These are phyloP conservation scores for Colletotrichum musicola DNA, from an alignment of 2,329 filamentous ascomycete species.

Conservation along the genomic window DNA sequence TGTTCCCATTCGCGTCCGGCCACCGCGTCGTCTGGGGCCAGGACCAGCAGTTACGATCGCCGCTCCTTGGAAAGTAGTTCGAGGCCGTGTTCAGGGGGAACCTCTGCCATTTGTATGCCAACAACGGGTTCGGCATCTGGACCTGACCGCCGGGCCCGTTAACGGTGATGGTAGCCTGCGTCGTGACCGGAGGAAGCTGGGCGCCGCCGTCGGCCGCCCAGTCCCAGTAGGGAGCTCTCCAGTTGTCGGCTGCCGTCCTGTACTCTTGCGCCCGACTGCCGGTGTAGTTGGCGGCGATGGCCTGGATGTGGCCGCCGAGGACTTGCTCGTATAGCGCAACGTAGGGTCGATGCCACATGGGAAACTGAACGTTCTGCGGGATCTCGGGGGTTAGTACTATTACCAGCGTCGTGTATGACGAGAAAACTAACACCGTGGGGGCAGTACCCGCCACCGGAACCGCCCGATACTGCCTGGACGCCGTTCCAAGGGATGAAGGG, in stretches of 20 bases:
- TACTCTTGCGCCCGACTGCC: slow-evolving; percentile 51
- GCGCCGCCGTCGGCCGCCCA: slow-evolving; percentile 56
- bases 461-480: slow-evolving; percentile 3
- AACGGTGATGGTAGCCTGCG: slow-evolving; percentile 51
- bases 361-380: slow-evolving; percentile 56
- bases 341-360: slow-evolving; percentile 69
- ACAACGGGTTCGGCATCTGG: neutral
- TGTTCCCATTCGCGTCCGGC: slow-evolving; percentile 9
- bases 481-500: slow-evolving; percentile 58
- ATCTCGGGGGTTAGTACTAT: neutral
- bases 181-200: slow-evolving; percentile 56
- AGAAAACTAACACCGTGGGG: slow-evolving; percentile 34
- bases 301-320: slow-evolving; percentile 59
- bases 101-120: slow-evolving; percentile 19
- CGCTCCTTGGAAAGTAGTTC: slow-evolving; percentile 9
- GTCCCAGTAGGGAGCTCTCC: slow-evolving; percentile 67
- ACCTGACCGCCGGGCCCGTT: slow-evolving; percentile 46
- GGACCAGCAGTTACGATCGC: slow-evolving; percentile 7
- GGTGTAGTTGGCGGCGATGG: slow-evolving; percentile 60
- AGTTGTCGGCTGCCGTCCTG: slow-evolving; percentile 56
- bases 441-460: slow-evolving; percentile 42
- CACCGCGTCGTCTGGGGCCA: slow-evolving; percentile 11
- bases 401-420: neutral
- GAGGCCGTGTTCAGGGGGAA: slow-evolving; percentile 41
- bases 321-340: slow-evolving; percentile 69